These are phyloP conservation scores for Geotrichum reessii DNA, from an alignment of 1,139 yeast genomes.

Conservation along the genomic window DNA sequence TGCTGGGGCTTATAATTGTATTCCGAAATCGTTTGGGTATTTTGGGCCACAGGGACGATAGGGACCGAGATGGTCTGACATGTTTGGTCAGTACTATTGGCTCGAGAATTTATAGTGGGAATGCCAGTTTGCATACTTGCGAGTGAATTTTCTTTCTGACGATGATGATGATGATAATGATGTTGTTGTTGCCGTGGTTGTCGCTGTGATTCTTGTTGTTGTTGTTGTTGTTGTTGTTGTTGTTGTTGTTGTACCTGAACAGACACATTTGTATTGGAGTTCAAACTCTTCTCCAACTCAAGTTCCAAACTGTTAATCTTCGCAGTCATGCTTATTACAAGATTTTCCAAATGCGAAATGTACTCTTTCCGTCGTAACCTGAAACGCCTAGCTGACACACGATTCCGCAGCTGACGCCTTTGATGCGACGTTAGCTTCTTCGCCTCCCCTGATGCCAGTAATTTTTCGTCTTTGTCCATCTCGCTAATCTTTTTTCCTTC, in stretches of 20 bases:
- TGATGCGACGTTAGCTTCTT: slow-evolving; percentile 31
- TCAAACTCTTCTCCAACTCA: slow-evolving; percentile 2
- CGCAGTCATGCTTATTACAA: slow-evolving; percentile 27
- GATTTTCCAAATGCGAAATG: slow-evolving; percentile 31
- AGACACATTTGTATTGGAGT: background rate
- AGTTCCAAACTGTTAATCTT: slow-evolving; percentile 25
- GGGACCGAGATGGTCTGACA: background rate
- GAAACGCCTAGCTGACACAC: slow-evolving; percentile 35
- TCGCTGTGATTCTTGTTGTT: background rate
- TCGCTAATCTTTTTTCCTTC: slow-evolving; percentile 15
- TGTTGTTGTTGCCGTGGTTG: too few relatives aligned
- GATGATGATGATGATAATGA: too few relatives aligned
- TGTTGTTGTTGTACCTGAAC: background rate
- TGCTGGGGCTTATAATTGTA: background rate
- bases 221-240: background rate
- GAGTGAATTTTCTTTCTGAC: too few relatives aligned
- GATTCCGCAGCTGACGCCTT: slow-evolving; percentile 33
- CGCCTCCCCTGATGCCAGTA: slow-evolving; percentile 32
- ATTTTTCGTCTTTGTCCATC: slow-evolving; percentile 31
- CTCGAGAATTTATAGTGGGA: background rate
- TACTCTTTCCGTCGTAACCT: slow-evolving; percentile 35
- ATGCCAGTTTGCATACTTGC: background rate
- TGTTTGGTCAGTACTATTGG: background rate
- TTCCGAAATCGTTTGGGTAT: background rate
- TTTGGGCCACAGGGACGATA: background rate